phyloP scores from a whole-genome alignment of 2,329 filamentous ascomycete species.

The Colletotrichum spaethianum region DNA sequence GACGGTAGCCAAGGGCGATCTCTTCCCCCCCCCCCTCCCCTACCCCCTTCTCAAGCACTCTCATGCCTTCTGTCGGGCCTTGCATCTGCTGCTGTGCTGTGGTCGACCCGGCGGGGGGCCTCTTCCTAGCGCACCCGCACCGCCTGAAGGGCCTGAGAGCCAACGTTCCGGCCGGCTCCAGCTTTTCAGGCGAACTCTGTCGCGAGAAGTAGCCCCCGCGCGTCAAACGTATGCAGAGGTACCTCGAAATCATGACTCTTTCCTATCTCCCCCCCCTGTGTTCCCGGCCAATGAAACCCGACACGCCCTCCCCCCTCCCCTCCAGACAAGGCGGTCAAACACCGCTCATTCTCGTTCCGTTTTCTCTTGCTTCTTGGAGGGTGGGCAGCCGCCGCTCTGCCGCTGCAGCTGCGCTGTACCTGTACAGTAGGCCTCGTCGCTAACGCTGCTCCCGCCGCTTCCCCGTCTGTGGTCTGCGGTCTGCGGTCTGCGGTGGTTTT shows the following conservation, averaged over 20 bases:
- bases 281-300: constrained; percentile 34
- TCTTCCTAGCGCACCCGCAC: constrained; percentile 3
- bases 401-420: neutral
- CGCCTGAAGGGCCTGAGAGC: constrained; percentile 16
- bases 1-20: constrained; percentile 5
- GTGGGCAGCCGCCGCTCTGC: constrained; percentile 9
- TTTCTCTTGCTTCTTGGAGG: constrained; percentile 17
- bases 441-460: constrained; percentile 29
- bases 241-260: constrained; percentile 8
- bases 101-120: neutral
- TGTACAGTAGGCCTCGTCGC: neutral
- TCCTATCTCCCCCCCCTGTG: neutral
- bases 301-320: constrained; percentile 25
- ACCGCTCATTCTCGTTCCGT: constrained; percentile 40
- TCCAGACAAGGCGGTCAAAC: constrained; percentile 40
- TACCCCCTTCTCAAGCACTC: neutral
- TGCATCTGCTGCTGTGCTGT: neutral
- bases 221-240: neutral
- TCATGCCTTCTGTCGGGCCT: constrained; percentile 14
- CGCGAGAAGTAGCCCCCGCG: neutral
- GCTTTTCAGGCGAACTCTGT: constrained; percentile 4
- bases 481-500: neutral
- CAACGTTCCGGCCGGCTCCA: neutral
- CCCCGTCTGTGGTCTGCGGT: constrained; percentile 33
- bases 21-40: neutral